A percentile compares a stretch with the other conserved stretches of the same genome.
phyloP scores from a whole-genome alignment of 345 rosid species.

The Arabis alpina region DNA sequence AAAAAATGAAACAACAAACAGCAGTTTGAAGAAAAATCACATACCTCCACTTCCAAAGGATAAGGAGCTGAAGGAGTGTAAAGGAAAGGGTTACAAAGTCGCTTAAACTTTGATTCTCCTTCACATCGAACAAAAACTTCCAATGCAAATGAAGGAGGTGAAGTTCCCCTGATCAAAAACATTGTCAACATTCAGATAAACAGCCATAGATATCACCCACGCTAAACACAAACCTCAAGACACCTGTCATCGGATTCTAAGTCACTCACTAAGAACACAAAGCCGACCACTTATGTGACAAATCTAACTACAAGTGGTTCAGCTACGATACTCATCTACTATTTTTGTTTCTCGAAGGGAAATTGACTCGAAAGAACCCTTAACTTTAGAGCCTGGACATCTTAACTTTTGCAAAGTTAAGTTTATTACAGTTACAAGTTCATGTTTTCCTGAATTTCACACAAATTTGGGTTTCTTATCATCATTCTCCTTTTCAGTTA shows the following conservation, averaged over 20 bases:
- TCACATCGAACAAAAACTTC: slow-evolving; percentile 95
- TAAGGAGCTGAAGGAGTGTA: slow-evolving; percentile 97
- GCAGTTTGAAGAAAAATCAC: no score
- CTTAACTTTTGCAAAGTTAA: neutral
- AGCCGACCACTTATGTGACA: neutral
- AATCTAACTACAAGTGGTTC: slow-evolving; percentile 15
- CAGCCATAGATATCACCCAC: slow-evolving; percentile 21
- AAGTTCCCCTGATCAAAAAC: slow-evolving; percentile 73
- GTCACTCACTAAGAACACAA: slow-evolving; percentile 15
- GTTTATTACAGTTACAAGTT: neutral
- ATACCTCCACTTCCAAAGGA: slow-evolving; percentile 93
- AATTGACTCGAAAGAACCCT: slow-evolving; percentile 5
- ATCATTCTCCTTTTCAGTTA: no score
- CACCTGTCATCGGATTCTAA: neutral
- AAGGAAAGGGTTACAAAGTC: slow-evolving; percentile 95
- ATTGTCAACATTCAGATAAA: slow-evolving; percentile 28
- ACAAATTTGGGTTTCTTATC: neutral
- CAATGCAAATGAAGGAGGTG: slow-evolving; percentile 98
- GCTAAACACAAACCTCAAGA: slow-evolving; percentile 12
- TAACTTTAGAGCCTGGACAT: slow-evolving; percentile 8
- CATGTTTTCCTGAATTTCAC: neutral
- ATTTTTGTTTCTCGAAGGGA: neutral
- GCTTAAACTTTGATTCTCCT: slow-evolving; percentile 94
- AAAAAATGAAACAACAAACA: neutral
- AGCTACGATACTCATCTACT: slow-evolving; percentile 3